Base-by-base conservation (phyloP, 1,284 basidiomycete species). In the Marasmius oreades region DNA sequence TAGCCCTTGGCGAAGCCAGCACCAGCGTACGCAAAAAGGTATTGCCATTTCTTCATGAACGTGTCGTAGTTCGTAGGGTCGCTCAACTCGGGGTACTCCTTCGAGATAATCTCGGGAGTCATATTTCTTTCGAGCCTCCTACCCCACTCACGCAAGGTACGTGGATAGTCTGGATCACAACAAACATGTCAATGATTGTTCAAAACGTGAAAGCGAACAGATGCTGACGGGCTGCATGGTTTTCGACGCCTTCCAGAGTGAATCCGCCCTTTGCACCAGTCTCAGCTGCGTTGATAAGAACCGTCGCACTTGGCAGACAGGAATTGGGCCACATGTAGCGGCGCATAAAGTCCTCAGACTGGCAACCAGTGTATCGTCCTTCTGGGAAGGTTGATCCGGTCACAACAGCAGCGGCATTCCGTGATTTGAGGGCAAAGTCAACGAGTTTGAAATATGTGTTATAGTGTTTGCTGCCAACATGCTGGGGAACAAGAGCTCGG, bases 241-340 rank as follows among this genome's bases (percentile, higher is more conserved):
- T 93, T 69, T 92, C 89, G 31, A 94, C 85, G n/a, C 81, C 81
- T 60, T 95, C 90, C 18, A 95, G 78, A n/a, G 90, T 86, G 68
- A 95, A 88, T 55, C 83, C 78, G 31, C 86, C 86, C 60, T 85
- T 77, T 20, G 88, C 83, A 11, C 81, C 86, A 0, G 76, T 67
- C 48, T 88, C 78, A 7, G 85, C 85, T 42, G 82, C 84, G 53
- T 84, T 82, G 56, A 90, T 82, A 45, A 91, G 73, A 6, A 82
- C 78, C 1, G 89, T 91, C 16, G 93, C 88, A 53, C 88, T 91
- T 1, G 93, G 93, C 24, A 94, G 74, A 69, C 89, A 92, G 1
- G 90, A 92, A 63, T 95, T 94, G 3, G 93, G 93, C 90, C 93
- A 95, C 84, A 95, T 90, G 74, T 92, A 95, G 63, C 88, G 88